phyloP scores from a whole-genome alignment of 2,329 filamentous ascomycete genomes.

The Pseudohalonectria lignicola region DNA sequence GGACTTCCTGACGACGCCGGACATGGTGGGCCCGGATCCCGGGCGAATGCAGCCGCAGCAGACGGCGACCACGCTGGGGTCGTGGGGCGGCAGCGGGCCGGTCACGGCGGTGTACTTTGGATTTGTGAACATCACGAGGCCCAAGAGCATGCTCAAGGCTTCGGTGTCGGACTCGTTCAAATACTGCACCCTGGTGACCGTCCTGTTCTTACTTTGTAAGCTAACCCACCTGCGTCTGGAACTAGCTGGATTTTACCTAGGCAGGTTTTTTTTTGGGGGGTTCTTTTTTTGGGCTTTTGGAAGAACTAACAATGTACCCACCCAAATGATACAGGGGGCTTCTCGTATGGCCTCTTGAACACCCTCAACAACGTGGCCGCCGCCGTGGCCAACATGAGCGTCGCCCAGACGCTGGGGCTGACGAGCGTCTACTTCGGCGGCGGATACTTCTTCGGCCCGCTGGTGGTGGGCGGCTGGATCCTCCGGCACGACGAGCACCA shows the following conservation, averaged over 20 bases:
- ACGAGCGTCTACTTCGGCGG: constrained; percentile 62
- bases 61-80: constrained; percentile 2
- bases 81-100: no score
- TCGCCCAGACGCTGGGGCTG: constrained; percentile 53
- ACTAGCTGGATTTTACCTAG: no score
- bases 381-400: constrained; percentile 46
- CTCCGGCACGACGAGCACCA: constrained; percentile 56
- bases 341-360: constrained; percentile 80
- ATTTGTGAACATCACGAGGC: constrained; percentile 60
- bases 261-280: no score
- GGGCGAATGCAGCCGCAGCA: constrained; percentile 5
- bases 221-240: no score
- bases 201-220: constrained; percentile 72
- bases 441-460: constrained; percentile 58
- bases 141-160: constrained; percentile 60
- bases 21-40: constrained; percentile 4
- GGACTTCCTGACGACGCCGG: constrained; percentile 36
- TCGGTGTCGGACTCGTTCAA: constrained; percentile 54
- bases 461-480: constrained; percentile 60
- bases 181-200: constrained; percentile 63
- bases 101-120: constrained; percentile 63
- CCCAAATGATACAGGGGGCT: no score
- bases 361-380: constrained; percentile 66
- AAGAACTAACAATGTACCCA: no score
- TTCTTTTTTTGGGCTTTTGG: no score